A percentile compares a stretch with the other conserved stretches of the same genome.
phyloP scores from a whole-genome alignment of 352 stramenopile species.

The Globisporangium paddicum region DNA sequence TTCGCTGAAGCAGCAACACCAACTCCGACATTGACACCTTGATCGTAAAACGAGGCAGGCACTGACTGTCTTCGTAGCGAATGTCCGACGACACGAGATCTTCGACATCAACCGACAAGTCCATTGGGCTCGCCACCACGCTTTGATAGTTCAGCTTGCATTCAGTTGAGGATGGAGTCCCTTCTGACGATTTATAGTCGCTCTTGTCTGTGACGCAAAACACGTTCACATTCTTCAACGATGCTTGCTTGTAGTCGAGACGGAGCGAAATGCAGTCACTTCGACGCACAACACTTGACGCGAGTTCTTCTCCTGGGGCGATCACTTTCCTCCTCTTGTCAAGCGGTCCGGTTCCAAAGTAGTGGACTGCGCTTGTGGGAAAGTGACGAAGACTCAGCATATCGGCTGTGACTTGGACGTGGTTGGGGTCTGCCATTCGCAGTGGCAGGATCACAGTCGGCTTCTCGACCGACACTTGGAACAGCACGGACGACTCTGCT shows the following conservation, averaged over 20 bases:
- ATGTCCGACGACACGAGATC: constrained; percentile 54
- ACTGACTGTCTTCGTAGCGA: constrained; percentile 25
- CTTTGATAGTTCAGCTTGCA: constrained; percentile 5
- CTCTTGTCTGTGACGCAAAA: constrained; percentile 19
- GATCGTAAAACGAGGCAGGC: constrained; percentile 64
- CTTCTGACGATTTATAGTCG: constrained; percentile 11
- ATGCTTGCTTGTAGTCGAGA: constrained; percentile 34
- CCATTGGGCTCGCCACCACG: constrained; percentile 31
- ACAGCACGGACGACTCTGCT: constrained; percentile 46
- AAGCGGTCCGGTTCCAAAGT: constrained; percentile 20
- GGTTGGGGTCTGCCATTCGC: constrained; percentile 38
- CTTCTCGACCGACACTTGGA: constrained; percentile 50
- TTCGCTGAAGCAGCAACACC: constrained; percentile 17
- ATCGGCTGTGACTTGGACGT: constrained; percentile 57
- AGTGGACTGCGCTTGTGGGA: constrained; percentile 53
- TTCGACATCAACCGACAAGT: constrained; percentile 61
- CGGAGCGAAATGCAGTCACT: constrained; percentile 20
- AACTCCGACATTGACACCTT: constrained; percentile 23
- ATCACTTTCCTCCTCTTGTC: constrained; percentile 29
- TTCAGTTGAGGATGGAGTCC: background rate
- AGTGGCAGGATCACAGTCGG: constrained; percentile 68
- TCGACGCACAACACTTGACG: constrained; percentile 34
- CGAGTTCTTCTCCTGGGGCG: constrained; percentile 16
- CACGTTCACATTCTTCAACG: constrained; percentile 51
- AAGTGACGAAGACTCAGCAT: constrained; percentile 53